phyloP scores from a whole-genome alignment of 768 basidiomycete species.

The Macrolepiota albuminosa region DNA sequence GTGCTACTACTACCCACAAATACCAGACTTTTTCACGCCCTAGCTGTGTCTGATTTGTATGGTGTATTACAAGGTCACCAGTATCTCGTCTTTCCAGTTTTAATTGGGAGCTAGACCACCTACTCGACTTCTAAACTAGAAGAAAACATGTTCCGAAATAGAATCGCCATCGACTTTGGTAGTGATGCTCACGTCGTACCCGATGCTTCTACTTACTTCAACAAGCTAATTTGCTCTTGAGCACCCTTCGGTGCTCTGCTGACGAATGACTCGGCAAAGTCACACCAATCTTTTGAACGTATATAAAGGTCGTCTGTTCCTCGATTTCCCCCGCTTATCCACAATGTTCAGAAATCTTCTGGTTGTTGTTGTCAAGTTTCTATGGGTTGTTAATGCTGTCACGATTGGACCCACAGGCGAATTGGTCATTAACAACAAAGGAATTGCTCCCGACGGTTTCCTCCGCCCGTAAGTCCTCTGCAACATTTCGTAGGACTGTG shows the following conservation, averaged over 20 bases:
- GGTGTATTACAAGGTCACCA: not conserved
- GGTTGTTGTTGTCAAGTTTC: not conserved
- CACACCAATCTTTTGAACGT: not conserved
- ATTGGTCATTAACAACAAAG: conserved; percentile 4
- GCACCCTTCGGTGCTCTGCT: not conserved
- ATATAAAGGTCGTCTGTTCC: not conserved
- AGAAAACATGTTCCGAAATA: not conserved
- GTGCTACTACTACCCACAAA: not conserved
- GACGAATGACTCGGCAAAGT: not conserved
- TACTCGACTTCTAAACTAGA: not conserved
- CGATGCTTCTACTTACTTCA: conserved; percentile 1
- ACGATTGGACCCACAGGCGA: conserved; percentile 4
- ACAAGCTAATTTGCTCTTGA: not conserved
- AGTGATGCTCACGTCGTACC: not conserved
- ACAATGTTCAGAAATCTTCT: not conserved
- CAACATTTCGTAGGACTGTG: not conserved
- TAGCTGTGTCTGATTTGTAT: not conserved
- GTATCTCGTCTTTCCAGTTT: no score
- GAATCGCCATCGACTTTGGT: not conserved
- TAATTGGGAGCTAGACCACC: not conserved
- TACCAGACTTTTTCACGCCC: not conserved
- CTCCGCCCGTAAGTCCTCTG: conserved; percentile 1
- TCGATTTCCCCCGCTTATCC: not conserved
- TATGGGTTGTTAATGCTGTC: not conserved
- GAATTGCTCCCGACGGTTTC: conserved; percentile 3